phyloP scores from a whole-genome alignment of 768 basidiomycete genomes.

The Leccinum rimulosum region DNA sequence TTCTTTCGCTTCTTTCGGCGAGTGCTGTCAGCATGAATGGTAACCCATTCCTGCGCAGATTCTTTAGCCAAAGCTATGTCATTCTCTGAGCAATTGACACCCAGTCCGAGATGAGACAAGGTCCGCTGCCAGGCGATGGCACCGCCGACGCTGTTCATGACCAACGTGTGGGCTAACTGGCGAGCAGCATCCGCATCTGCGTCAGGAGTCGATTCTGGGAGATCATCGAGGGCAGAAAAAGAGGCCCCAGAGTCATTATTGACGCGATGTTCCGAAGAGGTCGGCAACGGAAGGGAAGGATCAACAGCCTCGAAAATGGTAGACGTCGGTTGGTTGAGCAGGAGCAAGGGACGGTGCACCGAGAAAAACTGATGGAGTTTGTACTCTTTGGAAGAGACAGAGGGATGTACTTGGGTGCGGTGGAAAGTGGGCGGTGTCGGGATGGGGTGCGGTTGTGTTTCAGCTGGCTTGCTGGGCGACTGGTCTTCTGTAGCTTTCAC shows the following conservation, averaged over 20 bases:
- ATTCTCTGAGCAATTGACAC: slow-evolving; percentile 46
- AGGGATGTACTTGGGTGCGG: slow-evolving; percentile 43
- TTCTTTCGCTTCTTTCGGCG: slow-evolving; percentile 87
- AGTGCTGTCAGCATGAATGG: slow-evolving; percentile 73
- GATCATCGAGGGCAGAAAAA: slow-evolving; percentile 38
- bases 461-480: slow-evolving; percentile 23
- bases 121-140: slow-evolving; percentile 68
- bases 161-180: slow-evolving; percentile 72
- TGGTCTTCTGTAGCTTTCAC: slow-evolving; percentile 30
- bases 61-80: slow-evolving; percentile 51
- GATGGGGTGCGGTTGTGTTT: slow-evolving; percentile 18
- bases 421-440: slow-evolving; percentile 9
- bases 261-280: slow-evolving; percentile 20
- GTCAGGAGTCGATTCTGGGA: slow-evolving; percentile 54
- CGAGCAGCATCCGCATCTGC: slow-evolving; percentile 80
- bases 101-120: slow-evolving; percentile 62
- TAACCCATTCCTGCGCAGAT: slow-evolving; percentile 58
- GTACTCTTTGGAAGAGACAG: slow-evolving; percentile 64
- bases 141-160: slow-evolving; percentile 61
- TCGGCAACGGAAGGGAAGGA: slow-evolving; percentile 18
- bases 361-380: slow-evolving; percentile 86
- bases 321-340: slow-evolving; percentile 59
- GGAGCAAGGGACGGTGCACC: slow-evolving; percentile 73
- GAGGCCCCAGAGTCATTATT: slow-evolving; percentile 27
- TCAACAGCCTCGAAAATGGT: slow-evolving; percentile 46